A percentile compares a stretch with the other conserved stretches of the same genome.
Conservation (phyloP, 306 rosid species). For the Inga oerstediana region DNA sequence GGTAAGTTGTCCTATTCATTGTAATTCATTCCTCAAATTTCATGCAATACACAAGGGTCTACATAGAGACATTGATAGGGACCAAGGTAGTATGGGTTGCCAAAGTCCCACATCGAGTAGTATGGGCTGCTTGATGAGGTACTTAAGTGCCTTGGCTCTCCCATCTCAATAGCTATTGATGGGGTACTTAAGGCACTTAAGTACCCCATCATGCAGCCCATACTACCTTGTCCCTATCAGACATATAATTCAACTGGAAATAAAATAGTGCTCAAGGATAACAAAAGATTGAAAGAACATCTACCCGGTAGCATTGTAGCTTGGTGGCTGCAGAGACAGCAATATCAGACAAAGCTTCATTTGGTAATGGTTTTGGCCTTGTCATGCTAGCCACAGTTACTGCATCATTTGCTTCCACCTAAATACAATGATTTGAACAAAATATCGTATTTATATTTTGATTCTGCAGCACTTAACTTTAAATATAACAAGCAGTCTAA, state of each 20-base stretch:
- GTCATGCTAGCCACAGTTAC: constrained; percentile 90
- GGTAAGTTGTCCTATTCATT: background rate
- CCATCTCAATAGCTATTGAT: no score
- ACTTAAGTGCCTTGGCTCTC: no score
- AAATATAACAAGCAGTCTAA: constrained; percentile 17
- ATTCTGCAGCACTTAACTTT: constrained; percentile 12
- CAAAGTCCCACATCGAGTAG: no score
- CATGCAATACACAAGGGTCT: background rate
- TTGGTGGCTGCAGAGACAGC: constrained; percentile 90
- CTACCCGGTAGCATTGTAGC: constrained; percentile 85
- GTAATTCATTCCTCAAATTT: background rate
- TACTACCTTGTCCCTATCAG: no score
- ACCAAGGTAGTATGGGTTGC: no score
- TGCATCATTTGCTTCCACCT: constrained; percentile 95
- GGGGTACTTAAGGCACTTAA: no score
- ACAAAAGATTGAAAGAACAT: background rate
- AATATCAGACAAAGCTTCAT: constrained; percentile 82
- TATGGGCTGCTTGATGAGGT: no score
- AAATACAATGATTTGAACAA: constrained; percentile 27
- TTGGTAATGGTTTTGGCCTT: constrained; percentile 75
- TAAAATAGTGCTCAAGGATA: background rate
- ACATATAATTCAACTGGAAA: constrained; percentile 13
- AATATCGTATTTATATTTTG: constrained; percentile 14
- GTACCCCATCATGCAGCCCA: no score
- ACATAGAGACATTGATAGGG: background rate